Evolutionary conservation across 208 protist genomes (phyloP).

Genomic region (Phytomonas sp.): DNA sequence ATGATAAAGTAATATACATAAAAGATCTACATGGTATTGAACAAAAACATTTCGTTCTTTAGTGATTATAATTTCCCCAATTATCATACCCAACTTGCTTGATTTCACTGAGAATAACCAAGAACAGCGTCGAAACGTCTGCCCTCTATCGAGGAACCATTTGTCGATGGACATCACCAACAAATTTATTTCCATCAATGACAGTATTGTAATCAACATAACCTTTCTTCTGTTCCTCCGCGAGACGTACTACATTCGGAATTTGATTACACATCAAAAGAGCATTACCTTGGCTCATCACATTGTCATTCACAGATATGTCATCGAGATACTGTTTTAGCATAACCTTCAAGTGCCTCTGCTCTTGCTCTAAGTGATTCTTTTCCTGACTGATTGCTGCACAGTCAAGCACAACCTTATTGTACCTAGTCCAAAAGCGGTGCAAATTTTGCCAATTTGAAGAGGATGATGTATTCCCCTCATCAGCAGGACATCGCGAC

Average conservation of each 20-base stretch:
- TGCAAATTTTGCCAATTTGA: conserved; percentile 90
- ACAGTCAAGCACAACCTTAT: conserved; percentile 95
- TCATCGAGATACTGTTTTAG: conserved; percentile 95
- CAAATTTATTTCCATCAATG: conserved; percentile 76
- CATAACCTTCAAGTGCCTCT: conserved; percentile 76
- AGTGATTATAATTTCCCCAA: not conserved
- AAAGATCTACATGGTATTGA: conserved; percentile 1
- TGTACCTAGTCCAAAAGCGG: conserved; percentile 92
- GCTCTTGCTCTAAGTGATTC: conserved; percentile 84
- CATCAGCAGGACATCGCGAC: conserved; percentile 10
- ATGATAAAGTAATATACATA: not conserved
- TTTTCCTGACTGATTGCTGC: conserved; percentile 89
- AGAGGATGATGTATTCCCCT: conserved; percentile 20
- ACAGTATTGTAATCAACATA: conserved; percentile 44
- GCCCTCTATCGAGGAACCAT: conserved; percentile 19
- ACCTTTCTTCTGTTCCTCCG: conserved; percentile 19
- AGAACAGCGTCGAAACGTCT: not conserved
- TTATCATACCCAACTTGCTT: not conserved
- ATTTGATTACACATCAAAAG: conserved; percentile 33
- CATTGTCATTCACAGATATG: conserved; percentile 90
- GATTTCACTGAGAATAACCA: not conserved
- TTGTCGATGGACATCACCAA: conserved; percentile 54
- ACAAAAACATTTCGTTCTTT: conserved; percentile 4
- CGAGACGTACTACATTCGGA: conserved; percentile 64
- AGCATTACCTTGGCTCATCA: conserved; percentile 63